Percentiles rank a stretch among this genome's conserved stretches.
Conservation (phyloP, 2,329 filamentous ascomycete species). For the Monosporascus ibericus region DNA sequence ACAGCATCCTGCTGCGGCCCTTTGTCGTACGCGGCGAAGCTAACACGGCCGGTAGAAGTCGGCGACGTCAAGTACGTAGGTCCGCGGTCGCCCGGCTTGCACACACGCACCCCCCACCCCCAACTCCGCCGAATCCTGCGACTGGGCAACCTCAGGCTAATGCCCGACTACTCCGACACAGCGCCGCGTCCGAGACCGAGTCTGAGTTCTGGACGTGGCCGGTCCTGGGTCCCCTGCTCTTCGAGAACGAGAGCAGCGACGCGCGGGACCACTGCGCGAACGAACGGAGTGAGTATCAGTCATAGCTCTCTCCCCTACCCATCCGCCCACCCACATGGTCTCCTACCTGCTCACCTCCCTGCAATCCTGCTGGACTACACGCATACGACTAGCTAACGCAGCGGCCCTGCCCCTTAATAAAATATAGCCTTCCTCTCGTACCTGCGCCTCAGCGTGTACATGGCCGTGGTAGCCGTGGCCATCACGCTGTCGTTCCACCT, state of each 20-base stretch:
- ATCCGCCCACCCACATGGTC: background rate
- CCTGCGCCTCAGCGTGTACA: constrained; percentile 82
- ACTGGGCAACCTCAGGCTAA: too few species aligned
- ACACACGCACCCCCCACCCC: too few species aligned
- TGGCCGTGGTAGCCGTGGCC: constrained; percentile 82
- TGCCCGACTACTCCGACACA: background rate
- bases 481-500: constrained; percentile 93
- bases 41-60: constrained; percentile 39
- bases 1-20: constrained; percentile 34
- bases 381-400: background rate
- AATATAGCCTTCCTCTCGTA: constrained; percentile 73
- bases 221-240: constrained; percentile 60
- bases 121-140: too few species aligned
- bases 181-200: constrained; percentile 19
- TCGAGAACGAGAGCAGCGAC: constrained; percentile 69
- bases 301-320: background rate
- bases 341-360: background rate
- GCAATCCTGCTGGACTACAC: background rate
- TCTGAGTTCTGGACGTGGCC: constrained; percentile 55
- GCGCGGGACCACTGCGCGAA: constrained; percentile 75
- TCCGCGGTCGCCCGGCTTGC: too few species aligned
- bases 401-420: background rate
- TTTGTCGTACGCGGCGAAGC: constrained; percentile 23
- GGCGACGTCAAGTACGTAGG: constrained; percentile 20
- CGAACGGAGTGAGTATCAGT: constrained; percentile 52